Evolutionary conservation across 805 yeast species (phyloP).

Genomic region (Alloascoidea africana): DNA sequence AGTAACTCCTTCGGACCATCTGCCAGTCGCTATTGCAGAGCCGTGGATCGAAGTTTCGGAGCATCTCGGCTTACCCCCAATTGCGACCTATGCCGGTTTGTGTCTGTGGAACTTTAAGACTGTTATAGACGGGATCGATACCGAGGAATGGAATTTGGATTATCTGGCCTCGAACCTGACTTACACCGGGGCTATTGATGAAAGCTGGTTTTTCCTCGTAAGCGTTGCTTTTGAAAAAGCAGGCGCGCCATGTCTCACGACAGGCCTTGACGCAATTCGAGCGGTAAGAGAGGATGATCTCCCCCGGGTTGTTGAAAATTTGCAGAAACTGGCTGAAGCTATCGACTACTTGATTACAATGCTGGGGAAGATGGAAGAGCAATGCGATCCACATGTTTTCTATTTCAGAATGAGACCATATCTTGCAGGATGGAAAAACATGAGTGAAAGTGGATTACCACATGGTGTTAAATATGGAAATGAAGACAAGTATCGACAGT

Average conservation of each 20-base stretch:
- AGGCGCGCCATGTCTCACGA: constrained; percentile 56
- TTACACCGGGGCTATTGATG: constrained; percentile 83
- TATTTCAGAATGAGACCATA: constrained; percentile 79
- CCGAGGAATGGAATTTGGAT: constrained; percentile 35
- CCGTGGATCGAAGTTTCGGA: constrained; percentile 53
- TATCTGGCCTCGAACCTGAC: constrained; percentile 69
- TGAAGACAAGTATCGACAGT: constrained; percentile 36
- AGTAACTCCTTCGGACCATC: constrained; percentile 36
- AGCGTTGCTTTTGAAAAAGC: constrained; percentile 74
- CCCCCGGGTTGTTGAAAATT: constrained; percentile 22
- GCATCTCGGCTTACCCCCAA: constrained; percentile 60
- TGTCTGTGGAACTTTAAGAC: constrained; percentile 79
- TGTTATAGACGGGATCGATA: constrained; percentile 30
- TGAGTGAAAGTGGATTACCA: constrained; percentile 74
- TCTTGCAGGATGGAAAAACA: constrained; percentile 88
- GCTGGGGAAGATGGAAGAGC: constrained; percentile 73
- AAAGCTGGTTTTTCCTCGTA: constrained; percentile 85
- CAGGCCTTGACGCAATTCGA: constrained; percentile 54
- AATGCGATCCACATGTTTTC: constrained; percentile 90
- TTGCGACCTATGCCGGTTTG: constrained; percentile 78
- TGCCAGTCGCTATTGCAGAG: constrained; percentile 54
- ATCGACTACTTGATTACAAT: constrained; percentile 63
- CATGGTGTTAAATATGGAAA: constrained; percentile 69
- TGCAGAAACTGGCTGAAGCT: constrained; percentile 57
- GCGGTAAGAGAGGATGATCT: constrained; percentile 34